phyloP scores from a whole-genome alignment of 73 alveolate genomes.

The Paramecium octaurelia region DNA sequence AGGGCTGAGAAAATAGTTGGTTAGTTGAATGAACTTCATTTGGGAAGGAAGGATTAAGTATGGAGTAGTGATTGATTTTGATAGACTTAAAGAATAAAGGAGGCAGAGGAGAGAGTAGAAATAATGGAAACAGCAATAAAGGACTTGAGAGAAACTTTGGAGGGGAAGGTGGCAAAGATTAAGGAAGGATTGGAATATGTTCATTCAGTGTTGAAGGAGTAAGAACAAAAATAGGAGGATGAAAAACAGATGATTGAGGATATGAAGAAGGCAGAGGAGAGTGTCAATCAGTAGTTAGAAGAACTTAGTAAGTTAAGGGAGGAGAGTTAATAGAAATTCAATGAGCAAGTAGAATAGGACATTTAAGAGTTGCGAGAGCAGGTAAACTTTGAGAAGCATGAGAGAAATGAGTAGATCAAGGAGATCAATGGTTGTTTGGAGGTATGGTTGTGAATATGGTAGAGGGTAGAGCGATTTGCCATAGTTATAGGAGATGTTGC shows the following conservation, averaged over 20 bases:
- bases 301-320: not conserved
- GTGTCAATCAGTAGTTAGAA: not conserved
- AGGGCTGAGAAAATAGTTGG: not conserved
- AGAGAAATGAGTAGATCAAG: not conserved
- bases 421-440: not conserved
- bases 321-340: not conserved
- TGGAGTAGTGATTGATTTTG: not conserved
- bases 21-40: not conserved
- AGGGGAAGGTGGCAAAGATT: not conserved
- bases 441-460: not conserved
- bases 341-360: not conserved
- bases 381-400: not conserved
- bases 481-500: not conserved
- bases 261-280: not conserved
- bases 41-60: slow-evolving; percentile 1
- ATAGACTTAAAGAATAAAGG: not conserved
- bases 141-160: slow-evolving; percentile 6
- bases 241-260: not conserved
- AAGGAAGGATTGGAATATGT: not conserved
- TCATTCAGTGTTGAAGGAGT: not conserved
- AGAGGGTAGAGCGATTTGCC: slow-evolving; percentile 6
- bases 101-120: slow-evolving; percentile 20
- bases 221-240: not conserved
- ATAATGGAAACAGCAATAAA: not conserved
- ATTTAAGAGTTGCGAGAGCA: not conserved